Evolutionary conservation across 148 eudicot species (phyloP).

Genomic region (Gaultheria prostrata): DNA sequence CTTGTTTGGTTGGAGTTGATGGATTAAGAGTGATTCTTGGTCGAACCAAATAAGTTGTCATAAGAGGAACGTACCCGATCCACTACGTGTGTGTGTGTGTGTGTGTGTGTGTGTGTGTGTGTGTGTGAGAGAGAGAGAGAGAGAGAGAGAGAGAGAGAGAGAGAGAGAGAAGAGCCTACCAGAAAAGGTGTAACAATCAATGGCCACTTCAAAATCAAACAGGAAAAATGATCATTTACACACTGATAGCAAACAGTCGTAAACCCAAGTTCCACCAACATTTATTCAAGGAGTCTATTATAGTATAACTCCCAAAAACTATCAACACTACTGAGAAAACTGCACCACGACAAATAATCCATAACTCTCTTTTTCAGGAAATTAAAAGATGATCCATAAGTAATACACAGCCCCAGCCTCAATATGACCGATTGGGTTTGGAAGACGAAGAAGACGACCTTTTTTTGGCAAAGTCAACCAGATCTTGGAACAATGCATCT

Average conservation of each 20-base stretch:
- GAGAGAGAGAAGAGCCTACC: background rate
- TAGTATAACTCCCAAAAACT: background rate
- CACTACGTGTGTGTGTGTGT: background rate
- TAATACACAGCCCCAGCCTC: slow-evolving; percentile 2
- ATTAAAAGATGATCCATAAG: background rate
- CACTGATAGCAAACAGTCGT: background rate
- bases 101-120: background rate
- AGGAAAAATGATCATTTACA: background rate
- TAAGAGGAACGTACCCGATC: background rate
- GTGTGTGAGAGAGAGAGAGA: background rate
- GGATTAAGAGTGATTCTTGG: background rate
- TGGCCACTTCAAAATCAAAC: background rate
- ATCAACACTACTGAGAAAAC: background rate
- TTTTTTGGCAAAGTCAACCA: slow-evolving; percentile 77
- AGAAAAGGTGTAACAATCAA: background rate
- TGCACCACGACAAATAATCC: slow-evolving; percentile 8
- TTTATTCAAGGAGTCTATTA: slow-evolving; percentile 2
- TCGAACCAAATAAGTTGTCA: background rate
- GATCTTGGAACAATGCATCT: slow-evolving; percentile 78
- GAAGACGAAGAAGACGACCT: slow-evolving; percentile 55
- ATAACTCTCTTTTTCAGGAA: background rate
- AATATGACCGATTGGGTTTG: slow-evolving; percentile 44
- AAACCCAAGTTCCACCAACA: background rate
- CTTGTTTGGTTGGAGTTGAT: slow-evolving; percentile 43
- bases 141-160: background rate